Evolutionary conservation across 2,329 filamentous ascomycete genomes (phyloP).

Genomic region (Alternaria triticina): DNA sequence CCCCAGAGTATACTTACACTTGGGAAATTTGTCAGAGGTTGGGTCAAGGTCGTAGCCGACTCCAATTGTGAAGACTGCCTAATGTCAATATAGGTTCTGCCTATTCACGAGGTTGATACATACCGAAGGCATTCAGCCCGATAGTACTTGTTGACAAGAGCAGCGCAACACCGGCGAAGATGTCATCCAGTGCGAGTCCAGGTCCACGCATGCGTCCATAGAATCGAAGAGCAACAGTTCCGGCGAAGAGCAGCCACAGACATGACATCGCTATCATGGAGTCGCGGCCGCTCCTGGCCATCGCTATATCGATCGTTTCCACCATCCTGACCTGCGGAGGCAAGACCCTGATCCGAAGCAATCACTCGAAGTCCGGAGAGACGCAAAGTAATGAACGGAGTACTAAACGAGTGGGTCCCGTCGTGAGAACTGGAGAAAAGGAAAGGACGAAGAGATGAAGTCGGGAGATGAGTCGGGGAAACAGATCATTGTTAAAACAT

Average conservation of each 20-base stretch:
- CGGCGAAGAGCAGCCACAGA: conserved; percentile 23
- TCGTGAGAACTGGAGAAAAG: not conserved
- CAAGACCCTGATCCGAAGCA: not conserved
- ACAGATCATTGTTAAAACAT: not conserved
- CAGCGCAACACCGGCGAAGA: conserved; percentile 21
- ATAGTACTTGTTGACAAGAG: conserved; percentile 25
- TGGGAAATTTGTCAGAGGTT: conserved; percentile 13
- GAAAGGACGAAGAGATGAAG: not conserved
- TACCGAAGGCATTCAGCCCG: conserved; percentile 23
- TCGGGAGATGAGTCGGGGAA: not conserved
- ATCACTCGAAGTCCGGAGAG: not conserved
- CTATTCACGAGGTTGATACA: not conserved
- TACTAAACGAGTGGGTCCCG: not conserved
- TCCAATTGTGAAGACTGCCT: conserved; percentile 23
- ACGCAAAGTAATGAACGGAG: not conserved
- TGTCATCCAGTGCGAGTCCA: conserved; percentile 25
- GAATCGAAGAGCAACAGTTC: conserved; percentile 19
- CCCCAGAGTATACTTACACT: conserved; percentile 11
- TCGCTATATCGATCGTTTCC: conserved; percentile 14
- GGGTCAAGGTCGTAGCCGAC: conserved; percentile 25
- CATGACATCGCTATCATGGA: conserved; percentile 27
- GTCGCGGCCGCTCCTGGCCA: conserved; percentile 23
- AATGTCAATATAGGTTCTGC: not conserved
- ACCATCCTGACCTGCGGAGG: conserved; percentile 8
- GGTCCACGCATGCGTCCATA: conserved; percentile 22